Conservation (phyloP, 805 yeast genomes). For the Suhomyces kilbournensis region DNA sequence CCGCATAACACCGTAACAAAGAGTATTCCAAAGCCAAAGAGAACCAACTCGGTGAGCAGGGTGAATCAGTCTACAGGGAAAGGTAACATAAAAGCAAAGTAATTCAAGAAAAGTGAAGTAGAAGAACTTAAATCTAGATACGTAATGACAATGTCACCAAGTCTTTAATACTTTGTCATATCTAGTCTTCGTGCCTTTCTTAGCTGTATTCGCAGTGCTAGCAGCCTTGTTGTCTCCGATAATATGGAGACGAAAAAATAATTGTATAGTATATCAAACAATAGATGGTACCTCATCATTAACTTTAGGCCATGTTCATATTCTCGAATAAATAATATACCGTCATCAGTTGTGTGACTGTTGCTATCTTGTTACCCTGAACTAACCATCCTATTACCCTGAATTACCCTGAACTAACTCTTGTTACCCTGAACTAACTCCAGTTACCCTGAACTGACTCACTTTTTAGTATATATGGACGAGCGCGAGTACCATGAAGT, state of each 20-base stretch:
- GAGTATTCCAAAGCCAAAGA: neutral
- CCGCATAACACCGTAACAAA: constrained; percentile 15
- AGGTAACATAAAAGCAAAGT: neutral
- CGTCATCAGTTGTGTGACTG: too few relatives aligned
- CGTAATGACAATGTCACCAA: too few relatives aligned
- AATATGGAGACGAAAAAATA: neutral
- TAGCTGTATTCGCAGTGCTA: neutral
- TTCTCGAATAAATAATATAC: neutral
- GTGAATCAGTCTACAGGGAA: neutral
- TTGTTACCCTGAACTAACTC: neutral
- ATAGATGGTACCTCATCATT: neutral
- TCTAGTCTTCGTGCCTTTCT: too few relatives aligned
- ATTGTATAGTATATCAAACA: neutral
- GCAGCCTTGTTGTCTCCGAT: neutral
- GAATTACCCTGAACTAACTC: constrained; percentile 3
- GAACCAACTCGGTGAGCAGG: constrained; percentile 3
- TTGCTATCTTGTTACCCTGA: constrained; percentile 1
- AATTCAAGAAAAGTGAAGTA: too few relatives aligned
- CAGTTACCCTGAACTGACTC: constrained; percentile 34
- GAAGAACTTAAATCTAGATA: neutral
- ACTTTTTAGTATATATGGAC: constrained; percentile 4
- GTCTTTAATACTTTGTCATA: too few relatives aligned
- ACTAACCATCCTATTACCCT: neutral
- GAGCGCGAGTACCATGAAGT: neutral
- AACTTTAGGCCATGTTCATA: neutral